These are phyloP conservation scores for Posidonia oceanica DNA, from an alignment of 116 monocot species.

Conservation along the genomic window DNA sequence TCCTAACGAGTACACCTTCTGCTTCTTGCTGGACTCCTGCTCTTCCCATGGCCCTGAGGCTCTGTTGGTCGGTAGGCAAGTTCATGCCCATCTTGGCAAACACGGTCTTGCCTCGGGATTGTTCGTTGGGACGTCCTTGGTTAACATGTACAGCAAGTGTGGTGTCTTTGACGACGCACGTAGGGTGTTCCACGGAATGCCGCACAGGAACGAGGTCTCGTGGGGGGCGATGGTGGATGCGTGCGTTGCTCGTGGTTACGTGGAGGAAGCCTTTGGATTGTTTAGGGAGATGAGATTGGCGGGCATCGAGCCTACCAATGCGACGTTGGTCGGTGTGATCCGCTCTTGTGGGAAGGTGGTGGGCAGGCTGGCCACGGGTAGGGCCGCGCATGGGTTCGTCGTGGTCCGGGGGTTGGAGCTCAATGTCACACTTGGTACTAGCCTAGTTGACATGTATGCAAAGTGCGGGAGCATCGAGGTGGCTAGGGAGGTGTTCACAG, in stretches of 20 bases:
- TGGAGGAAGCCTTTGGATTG: constrained; percentile 4
- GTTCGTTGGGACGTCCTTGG: constrained; percentile 15
- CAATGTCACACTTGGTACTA: constrained; percentile 16
- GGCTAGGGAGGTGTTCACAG: constrained; percentile 13
- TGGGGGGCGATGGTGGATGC: constrained; percentile 12
- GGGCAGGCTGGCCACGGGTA: constrained; percentile 1
- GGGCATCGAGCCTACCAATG: constrained; percentile 7
- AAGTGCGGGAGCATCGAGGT: constrained; percentile 22
- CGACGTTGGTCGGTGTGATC: constrained; percentile 12
- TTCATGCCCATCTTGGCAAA: constrained; percentile 23
- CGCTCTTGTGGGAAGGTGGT: constrained; percentile 4
- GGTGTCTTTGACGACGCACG: constrained; percentile 11
- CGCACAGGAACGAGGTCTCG: constrained; percentile 10
- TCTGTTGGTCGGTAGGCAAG: constrained; percentile 11
- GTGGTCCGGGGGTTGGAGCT: constrained; percentile 6
- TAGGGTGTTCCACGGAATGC: constrained; percentile 16
- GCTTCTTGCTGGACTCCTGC: constrained; percentile 25
- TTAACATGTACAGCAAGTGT: constrained; percentile 22
- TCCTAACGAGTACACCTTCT: constrained; percentile 32
- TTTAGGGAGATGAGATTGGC: constrained; percentile 12
- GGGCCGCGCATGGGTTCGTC: constrained; percentile 6
- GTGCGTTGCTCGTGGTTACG: constrained; percentile 4
- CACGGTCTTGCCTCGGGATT: constrained; percentile 10
- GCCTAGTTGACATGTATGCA: constrained; percentile 22
- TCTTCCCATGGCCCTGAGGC: constrained; percentile 5